A percentile compares a stretch with the other conserved stretches of the same genome.
These are phyloP conservation scores for Tympanopsis confertula DNA, from an alignment of 2,329 filamentous ascomycete species.

Conservation along the genomic window DNA sequence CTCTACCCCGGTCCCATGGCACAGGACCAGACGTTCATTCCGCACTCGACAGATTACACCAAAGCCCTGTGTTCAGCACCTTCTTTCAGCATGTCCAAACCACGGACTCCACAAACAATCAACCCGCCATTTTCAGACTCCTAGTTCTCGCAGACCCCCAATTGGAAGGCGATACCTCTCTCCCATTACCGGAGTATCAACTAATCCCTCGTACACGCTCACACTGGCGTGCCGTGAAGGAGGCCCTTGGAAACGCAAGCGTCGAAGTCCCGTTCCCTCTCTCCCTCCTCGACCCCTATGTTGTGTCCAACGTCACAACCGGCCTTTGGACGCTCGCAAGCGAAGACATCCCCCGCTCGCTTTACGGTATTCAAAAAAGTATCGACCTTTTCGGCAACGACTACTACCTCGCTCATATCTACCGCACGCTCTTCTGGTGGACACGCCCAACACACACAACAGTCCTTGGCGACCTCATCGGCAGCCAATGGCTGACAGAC, in stretches of 20 bases:
- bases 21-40: constrained; percentile 2
- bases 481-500: constrained; percentile 56
- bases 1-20: constrained; percentile 15
- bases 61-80: neutral
- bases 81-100: constrained; percentile 1
- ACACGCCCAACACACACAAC: constrained; percentile 45
- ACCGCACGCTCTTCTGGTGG: constrained; percentile 30
- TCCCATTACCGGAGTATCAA: constrained; percentile 22
- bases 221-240: neutral
- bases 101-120: constrained; percentile 5
- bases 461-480: constrained; percentile 54
- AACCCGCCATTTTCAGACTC: constrained; percentile 44
- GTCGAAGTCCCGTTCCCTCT: neutral
- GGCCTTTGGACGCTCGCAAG: neutral
- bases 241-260: neutral
- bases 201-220: constrained; percentile 1
- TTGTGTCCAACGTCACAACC: neutral
- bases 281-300: neutral
- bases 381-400: constrained; percentile 58
- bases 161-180: constrained; percentile 52
- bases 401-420: constrained; percentile 55
- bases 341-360: constrained; percentile 4
- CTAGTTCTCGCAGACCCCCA: constrained; percentile 57
- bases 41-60: no score
- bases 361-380: constrained; percentile 27